Evolutionary conservation across 257 asterid species (phyloP).

Genomic region (Asclepias syriaca): DNA sequence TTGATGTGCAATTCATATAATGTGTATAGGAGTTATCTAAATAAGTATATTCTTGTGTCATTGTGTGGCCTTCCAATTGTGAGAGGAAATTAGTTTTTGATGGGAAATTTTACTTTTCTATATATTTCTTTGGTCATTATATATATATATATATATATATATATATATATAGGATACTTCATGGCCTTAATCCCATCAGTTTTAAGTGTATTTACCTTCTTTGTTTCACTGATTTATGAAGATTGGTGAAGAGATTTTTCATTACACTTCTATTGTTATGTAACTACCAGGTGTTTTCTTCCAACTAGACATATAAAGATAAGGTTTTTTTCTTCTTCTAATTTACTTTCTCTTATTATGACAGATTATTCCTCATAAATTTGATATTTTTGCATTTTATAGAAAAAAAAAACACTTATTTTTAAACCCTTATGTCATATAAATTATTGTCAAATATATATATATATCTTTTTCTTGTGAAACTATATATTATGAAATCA

Average conservation of each 20-base stretch:
- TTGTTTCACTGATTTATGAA: background rate
- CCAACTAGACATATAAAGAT: background rate
- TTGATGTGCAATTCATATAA: slow-evolving; percentile 9
- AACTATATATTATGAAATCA: too few relatives aligned
- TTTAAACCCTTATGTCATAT: too few relatives aligned
- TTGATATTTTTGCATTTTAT: too few relatives aligned
- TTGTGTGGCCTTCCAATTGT: background rate
- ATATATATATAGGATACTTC: too few relatives aligned
- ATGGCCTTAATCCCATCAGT: background rate
- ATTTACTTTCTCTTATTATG: too few relatives aligned
- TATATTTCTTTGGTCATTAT: background rate
- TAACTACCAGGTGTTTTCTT: too few relatives aligned
- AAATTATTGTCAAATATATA: too few relatives aligned
- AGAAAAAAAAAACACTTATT: too few relatives aligned
- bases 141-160: background rate
- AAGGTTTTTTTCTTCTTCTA: too few relatives aligned
- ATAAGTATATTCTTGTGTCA: background rate
- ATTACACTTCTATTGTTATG: too few relatives aligned
- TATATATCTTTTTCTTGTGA: too few relatives aligned
- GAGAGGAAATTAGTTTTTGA: background rate
- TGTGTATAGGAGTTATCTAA: background rate
- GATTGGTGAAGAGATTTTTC: background rate
- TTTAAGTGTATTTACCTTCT: background rate
- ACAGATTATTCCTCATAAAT: too few relatives aligned
- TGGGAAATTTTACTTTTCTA: background rate